Conservation (phyloP, 768 basidiomycete species). For the Megacollybia marginata region DNA sequence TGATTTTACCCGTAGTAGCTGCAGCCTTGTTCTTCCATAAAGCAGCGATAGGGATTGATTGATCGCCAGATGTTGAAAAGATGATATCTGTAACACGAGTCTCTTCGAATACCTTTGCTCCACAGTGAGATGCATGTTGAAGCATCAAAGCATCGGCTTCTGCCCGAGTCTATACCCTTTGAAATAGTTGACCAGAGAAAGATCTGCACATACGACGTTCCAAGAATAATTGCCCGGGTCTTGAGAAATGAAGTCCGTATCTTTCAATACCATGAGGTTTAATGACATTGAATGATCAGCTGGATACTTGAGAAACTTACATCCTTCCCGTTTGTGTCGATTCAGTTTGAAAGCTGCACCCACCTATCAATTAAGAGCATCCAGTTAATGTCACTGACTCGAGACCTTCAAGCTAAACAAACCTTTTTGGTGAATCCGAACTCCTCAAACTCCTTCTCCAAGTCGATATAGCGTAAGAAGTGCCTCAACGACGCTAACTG, state of each 20-base stretch:
- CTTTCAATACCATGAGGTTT: constrained; percentile 18
- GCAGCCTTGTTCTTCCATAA: constrained; percentile 25
- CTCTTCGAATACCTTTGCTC: constrained; percentile 42
- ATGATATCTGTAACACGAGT: constrained; percentile 36
- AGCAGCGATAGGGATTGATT: constrained; percentile 25
- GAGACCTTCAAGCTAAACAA: background rate
- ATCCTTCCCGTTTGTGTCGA: constrained; percentile 13
- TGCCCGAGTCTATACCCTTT: constrained; percentile 35
- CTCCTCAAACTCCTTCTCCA: constrained; percentile 32
- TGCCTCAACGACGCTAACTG: constrained; percentile 33
- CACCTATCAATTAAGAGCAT: constrained; percentile 28
- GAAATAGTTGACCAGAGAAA: background rate
- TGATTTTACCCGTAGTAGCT: constrained; percentile 31
- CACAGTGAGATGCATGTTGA: constrained; percentile 40
- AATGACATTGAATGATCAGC: background rate
- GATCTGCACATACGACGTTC: constrained; percentile 47
- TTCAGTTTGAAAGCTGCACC: constrained; percentile 57
- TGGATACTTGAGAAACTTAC: background rate
- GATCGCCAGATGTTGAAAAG: constrained; percentile 28
- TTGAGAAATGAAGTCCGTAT: constrained; percentile 50
- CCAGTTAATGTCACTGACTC: background rate
- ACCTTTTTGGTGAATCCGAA: constrained; percentile 46
- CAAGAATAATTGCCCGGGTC: constrained; percentile 44
- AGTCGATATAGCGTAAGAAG: constrained; percentile 44
- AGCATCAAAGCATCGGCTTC: constrained; percentile 55